phyloP scores from a whole-genome alignment of 139 green algal genomes.

The Micractinium conductrix region DNA sequence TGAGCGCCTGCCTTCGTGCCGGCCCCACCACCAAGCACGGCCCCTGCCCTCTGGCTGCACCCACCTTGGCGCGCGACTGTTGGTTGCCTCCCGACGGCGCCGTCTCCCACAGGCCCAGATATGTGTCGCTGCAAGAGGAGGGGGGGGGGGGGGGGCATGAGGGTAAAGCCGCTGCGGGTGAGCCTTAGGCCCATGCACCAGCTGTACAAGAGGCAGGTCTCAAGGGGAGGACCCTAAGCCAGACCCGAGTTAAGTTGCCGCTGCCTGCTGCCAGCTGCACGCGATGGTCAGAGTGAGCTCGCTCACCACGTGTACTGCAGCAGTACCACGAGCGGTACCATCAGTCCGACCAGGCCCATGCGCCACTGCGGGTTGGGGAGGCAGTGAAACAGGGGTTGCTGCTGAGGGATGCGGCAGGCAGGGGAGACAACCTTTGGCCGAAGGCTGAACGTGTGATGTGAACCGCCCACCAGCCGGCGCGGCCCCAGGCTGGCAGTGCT shows the following conservation, averaged over 20 bases:
- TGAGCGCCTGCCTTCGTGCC: neutral
- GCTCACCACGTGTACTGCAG: conserved; percentile 37
- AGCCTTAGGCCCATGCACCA: neutral
- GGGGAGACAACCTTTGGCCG: too few species aligned
- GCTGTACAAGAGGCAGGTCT: neutral
- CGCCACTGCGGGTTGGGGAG: too few species aligned
- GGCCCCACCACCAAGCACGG: neutral
- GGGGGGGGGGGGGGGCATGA: neutral
- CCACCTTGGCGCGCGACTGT: conserved; percentile 1
- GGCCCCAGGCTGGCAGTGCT: too few species aligned
- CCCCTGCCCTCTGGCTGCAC: neutral
- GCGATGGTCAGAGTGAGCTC: neutral
- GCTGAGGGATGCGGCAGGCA: too few species aligned
- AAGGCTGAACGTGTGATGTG: too few species aligned
- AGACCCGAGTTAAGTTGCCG: too few species aligned
- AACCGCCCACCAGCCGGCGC: too few species aligned
- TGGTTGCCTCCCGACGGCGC: neutral
- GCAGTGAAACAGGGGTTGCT: too few species aligned
- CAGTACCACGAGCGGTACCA: conserved; percentile 31
- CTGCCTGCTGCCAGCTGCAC: too few species aligned
- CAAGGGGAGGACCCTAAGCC: neutral
- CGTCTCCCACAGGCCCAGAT: conserved; percentile 9
- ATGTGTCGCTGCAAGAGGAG: conserved; percentile 19
- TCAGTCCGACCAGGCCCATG: conserved; percentile 39
- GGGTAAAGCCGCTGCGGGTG: neutral